Evolutionary conservation across 768 basidiomycete species (phyloP).

Genomic region (Boletellus ananas): DNA sequence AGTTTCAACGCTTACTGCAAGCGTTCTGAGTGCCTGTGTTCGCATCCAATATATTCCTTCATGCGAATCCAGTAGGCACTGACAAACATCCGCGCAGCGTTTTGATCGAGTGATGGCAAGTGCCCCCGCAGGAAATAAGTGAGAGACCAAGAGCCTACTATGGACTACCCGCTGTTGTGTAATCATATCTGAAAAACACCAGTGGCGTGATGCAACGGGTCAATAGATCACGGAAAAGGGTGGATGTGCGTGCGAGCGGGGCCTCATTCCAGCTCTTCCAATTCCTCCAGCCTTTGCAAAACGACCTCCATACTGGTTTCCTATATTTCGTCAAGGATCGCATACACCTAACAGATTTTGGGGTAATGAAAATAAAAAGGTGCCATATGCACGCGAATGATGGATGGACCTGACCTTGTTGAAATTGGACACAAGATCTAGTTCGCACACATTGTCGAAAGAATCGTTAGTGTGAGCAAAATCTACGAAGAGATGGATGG

Average conservation of each 20-base stretch:
- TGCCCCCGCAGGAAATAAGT: not conserved
- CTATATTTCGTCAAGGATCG: constrained; percentile 97
- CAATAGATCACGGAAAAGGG: constrained; percentile 5
- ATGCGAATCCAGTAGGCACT: not conserved
- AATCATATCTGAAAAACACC: constrained; percentile 1
- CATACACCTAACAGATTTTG: constrained; percentile 71
- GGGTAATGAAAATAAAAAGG: not conserved
- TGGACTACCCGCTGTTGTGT: not conserved
- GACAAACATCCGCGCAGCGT: too few species aligned
- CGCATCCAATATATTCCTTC: not conserved
- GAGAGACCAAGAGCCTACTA: not conserved
- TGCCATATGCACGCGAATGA: not conserved
- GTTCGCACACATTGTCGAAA: constrained; percentile 98
- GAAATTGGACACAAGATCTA: constrained; percentile 98
- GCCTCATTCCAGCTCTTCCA: constrained; percentile 85
- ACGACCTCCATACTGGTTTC: constrained; percentile 98
- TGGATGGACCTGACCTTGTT: constrained; percentile 64
- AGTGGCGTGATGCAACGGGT: constrained; percentile 9
- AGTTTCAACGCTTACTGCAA: not conserved
- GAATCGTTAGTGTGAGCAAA: constrained; percentile 55
- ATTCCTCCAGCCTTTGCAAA: constrained; percentile 79
- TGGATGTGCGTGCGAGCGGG: constrained; percentile 1
- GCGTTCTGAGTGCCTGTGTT: not conserved
- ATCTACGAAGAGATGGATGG: constrained; percentile 97
- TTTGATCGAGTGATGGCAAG: not conserved